Conservation (phyloP, 805 yeast genomes). For the Ogataea philodendri region DNA sequence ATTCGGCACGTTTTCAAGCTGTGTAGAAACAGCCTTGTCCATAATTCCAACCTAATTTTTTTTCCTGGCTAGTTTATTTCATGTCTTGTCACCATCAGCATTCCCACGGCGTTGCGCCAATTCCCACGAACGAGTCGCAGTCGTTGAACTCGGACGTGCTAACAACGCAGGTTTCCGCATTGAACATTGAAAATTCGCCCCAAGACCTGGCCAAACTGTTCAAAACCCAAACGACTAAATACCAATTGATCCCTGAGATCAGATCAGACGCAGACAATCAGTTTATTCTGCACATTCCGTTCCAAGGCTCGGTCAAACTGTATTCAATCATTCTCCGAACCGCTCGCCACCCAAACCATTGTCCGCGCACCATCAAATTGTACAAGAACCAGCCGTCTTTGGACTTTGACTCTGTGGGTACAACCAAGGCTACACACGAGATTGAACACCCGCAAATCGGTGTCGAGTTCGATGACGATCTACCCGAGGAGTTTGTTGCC, state of each 20-base stretch:
- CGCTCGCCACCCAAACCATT: conserved; percentile 50
- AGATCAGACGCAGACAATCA: conserved; percentile 79
- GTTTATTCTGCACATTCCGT: conserved; percentile 73
- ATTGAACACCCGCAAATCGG: conserved; percentile 69
- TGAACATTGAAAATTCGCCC: conserved; percentile 58
- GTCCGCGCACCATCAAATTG: conserved; percentile 68
- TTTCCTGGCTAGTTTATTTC: neutral
- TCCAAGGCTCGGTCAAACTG: conserved; percentile 63
- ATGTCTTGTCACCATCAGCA: conserved; percentile 33
- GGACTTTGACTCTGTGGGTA: conserved; percentile 67
- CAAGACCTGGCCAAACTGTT: conserved; percentile 52
- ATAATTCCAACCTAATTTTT: conserved; percentile 1
- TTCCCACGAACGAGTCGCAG: conserved; percentile 68
- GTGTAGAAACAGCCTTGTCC: neutral
- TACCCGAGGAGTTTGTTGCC: conserved; percentile 35
- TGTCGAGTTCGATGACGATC: conserved; percentile 32
- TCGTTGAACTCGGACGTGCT: conserved; percentile 64
- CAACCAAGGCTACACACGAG: conserved; percentile 47
- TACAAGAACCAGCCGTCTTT: conserved; percentile 67
- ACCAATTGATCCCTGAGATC: conserved; percentile 42
- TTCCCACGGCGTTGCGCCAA: conserved; percentile 54
- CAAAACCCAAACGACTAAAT: conserved; percentile 49
- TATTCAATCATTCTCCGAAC: conserved; percentile 72
- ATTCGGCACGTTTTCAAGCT: conserved; percentile 2
- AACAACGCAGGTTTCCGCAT: conserved; percentile 54